phyloP scores from a whole-genome alignment of 73 alveolate species.

The Paramecium sonneborni region DNA sequence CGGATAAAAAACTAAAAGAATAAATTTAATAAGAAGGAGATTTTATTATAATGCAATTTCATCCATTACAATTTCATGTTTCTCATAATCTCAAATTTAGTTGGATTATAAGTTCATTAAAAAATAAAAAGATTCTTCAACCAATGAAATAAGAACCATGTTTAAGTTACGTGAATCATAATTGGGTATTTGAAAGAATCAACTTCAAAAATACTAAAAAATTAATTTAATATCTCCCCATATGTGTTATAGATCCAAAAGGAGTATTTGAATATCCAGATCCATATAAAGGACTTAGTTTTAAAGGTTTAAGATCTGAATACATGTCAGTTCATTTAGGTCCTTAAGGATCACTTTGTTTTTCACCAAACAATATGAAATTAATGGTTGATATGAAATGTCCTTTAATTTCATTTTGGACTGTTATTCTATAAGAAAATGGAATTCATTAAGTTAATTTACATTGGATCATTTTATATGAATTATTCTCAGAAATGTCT shows the following conservation, averaged over 20 bases:
- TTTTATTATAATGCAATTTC: not conserved
- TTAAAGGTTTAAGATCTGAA: slow-evolving; percentile 17
- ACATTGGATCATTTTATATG: slow-evolving; percentile 36
- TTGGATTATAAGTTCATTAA: not conserved
- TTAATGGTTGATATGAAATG: not conserved
- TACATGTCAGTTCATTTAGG: slow-evolving; percentile 42
- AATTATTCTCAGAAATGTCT: not conserved
- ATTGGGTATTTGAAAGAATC: slow-evolving; percentile 43
- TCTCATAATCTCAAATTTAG: not conserved
- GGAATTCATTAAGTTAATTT: not conserved
- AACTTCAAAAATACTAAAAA: slow-evolving; percentile 18
- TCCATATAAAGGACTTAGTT: slow-evolving; percentile 15
- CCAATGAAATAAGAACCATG: slow-evolving; percentile 44
- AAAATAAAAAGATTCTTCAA: not conserved
- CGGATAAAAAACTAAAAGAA: not conserved
- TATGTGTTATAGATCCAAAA: slow-evolving; percentile 13
- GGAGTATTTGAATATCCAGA: slow-evolving; percentile 12
- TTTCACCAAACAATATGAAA: slow-evolving; percentile 56
- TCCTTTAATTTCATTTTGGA: slow-evolving; percentile 29
- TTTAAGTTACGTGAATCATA: slow-evolving; percentile 52
- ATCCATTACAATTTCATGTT: not conserved
- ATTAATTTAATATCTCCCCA: not conserved
- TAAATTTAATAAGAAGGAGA: not conserved
- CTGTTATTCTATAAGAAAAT: slow-evolving; percentile 3
- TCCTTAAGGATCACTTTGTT: slow-evolving; percentile 26